Percentiles rank a stretch among this genome's conserved stretches.
Conservation (phyloP, 352 stramenopile genomes). For the Pythium dissimile region DNA sequence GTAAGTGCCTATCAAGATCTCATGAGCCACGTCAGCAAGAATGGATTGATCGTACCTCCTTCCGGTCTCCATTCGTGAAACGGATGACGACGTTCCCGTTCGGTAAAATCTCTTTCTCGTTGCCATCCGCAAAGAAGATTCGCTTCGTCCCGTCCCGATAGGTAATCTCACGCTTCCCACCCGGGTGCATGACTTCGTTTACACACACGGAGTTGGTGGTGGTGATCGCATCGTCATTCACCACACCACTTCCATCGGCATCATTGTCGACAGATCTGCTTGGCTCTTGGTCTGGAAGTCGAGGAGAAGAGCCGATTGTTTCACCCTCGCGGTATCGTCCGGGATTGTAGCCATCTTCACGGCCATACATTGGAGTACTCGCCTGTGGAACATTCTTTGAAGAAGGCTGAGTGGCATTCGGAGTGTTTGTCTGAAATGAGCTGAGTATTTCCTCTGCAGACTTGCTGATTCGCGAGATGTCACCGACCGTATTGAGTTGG, state of each 20-base stretch:
- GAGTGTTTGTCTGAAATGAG: not conserved
- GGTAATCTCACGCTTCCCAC: slow-evolving; percentile 56
- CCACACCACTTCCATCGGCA: not conserved
- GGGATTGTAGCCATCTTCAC: slow-evolving; percentile 15
- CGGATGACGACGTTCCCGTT: slow-evolving; percentile 87
- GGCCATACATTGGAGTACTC: slow-evolving; percentile 3
- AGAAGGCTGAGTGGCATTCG: not conserved
- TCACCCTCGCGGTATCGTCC: slow-evolving; percentile 9
- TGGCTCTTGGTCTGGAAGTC: too few relatives aligned
- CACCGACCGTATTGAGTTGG: slow-evolving; percentile 9
- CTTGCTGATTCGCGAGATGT: slow-evolving; percentile 7
- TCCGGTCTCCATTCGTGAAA: slow-evolving; percentile 96
- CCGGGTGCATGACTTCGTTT: slow-evolving; percentile 47
- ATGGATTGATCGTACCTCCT: slow-evolving; percentile 52
- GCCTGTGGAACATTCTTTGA: not conserved
- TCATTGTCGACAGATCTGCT: not conserved
- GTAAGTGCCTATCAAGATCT: too few relatives aligned
- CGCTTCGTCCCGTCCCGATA: slow-evolving; percentile 64
- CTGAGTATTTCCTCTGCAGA: slow-evolving; percentile 19
- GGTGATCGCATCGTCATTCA: too few relatives aligned
- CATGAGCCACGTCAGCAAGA: too few relatives aligned
- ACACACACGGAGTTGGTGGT: slow-evolving; percentile 2
- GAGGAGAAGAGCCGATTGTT: too few relatives aligned
- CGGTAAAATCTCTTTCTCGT: slow-evolving; percentile 89
- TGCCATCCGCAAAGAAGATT: slow-evolving; percentile 91